phyloP scores from a whole-genome alignment of 345 rosid species.

The Ricinus communis region DNA sequence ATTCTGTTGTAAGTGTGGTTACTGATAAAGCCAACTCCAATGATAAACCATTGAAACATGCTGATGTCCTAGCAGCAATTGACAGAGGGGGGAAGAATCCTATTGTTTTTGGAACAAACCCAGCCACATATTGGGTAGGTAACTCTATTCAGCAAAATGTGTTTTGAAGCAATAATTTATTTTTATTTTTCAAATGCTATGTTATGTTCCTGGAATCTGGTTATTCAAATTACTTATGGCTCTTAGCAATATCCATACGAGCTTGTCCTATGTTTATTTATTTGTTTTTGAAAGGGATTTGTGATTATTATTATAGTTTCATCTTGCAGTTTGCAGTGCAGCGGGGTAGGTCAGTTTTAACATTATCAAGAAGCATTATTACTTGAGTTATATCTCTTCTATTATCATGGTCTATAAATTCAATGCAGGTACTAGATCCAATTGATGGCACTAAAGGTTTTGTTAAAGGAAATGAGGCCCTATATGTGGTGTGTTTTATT shows the following conservation, averaged over 20 bases:
- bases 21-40: slow-evolving; percentile 39
- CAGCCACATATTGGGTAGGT: slow-evolving; percentile 88
- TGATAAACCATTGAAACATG: slow-evolving; percentile 46
- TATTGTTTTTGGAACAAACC: slow-evolving; percentile 52
- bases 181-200: not conserved
- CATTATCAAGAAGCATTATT: slow-evolving; percentile 7
- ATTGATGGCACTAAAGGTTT: slow-evolving; percentile 90
- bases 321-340: not conserved
- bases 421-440: slow-evolving; percentile 77
- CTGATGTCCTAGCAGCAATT: slow-evolving; percentile 73
- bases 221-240: not conserved
- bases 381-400: slow-evolving; percentile 4
- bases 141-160: not conserved
- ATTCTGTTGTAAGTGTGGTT: slow-evolving; percentile 60
- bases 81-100: slow-evolving; percentile 76
- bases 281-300: not conserved
- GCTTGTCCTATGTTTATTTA: not conserved
- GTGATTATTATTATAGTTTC: not conserved
- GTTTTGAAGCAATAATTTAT: not conserved
- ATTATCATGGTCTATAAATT: slow-evolving; percentile 10
- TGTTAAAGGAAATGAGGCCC: slow-evolving; percentile 66
- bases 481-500: slow-evolving; percentile 67
- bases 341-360: slow-evolving; percentile 7
- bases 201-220: not conserved
- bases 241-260: not conserved